Base-by-base conservation (phyloP, 1,284 basidiomycete species). In the Inonotus hispidus region DNA sequence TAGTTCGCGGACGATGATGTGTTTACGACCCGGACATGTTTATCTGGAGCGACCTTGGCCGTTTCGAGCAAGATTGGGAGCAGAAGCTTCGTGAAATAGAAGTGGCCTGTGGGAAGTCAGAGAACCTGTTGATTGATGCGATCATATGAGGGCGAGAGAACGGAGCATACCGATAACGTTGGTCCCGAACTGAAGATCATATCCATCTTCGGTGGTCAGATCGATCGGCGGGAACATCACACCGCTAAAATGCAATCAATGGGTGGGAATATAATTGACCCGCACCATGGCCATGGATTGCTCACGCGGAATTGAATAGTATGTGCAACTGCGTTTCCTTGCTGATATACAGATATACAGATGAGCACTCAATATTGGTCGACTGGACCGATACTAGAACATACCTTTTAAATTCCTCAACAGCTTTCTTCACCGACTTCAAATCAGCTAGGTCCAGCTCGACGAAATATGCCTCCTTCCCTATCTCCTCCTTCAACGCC, bases 121-220 rank as follows among this genome's bases (percentile, higher is more conserved):
- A 43, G 14, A 16, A 16, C 41, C 14, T 43, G 14, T 43, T n/a
- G 14, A 16, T 4, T 43, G 41, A 16, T 10, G 19, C 16, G 4
- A 8, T 13, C 60, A 45, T 25, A 50, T 19, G 19, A 52, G 32
- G 23, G 46, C 8, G 38, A 16, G 11, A 38, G 4, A 21, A 25
- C 19, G 39, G 23, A 41, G 46, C 50, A 63, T 59, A 71, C 79
- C 79, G 23, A 85, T 68, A 37, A 78, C 75, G 67, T 87, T 87
- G 8, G 82, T 84, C 0, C 84, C 85, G 59, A 83, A 84, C 65
- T 84, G 82, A 2, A 84, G 68, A 49, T 87, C 82, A 66, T 82
- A 83, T 2, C 81, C 82, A 60, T 88, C 78, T 21, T 71, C 70
- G 0, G 84, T 85, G 41, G 77, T 62, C 58, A 71, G 61, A 5